A percentile compares a stretch with the other conserved stretches of the same genome.
phyloP scores from a whole-genome alignment of 1,284 basidiomycete genomes.

The Calocybe gambosa region DNA sequence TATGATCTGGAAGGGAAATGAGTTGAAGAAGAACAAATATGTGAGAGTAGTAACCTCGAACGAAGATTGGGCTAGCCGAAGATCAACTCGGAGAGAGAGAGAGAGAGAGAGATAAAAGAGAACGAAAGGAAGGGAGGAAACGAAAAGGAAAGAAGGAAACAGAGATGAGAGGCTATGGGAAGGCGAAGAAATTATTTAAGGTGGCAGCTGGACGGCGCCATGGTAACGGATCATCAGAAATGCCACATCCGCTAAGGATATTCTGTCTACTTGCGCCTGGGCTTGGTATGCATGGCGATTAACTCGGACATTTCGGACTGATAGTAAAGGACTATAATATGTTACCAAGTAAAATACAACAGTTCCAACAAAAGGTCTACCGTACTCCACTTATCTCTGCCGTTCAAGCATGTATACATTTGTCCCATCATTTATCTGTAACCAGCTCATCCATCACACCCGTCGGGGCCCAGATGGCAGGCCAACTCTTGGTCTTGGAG shows the following conservation, averaged over 20 bases:
- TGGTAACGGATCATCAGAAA: slow-evolving; percentile 16
- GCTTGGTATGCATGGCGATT: not conserved
- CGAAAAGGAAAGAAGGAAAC: slow-evolving; percentile 4
- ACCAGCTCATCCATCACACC: slow-evolving; percentile 10
- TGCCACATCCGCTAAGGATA: not conserved
- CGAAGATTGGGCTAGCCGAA: slow-evolving; percentile 50
- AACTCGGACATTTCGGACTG: slow-evolving; percentile 10
- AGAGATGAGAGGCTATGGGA: not conserved
- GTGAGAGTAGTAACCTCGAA: slow-evolving; percentile 37
- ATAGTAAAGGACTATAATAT: not conserved
- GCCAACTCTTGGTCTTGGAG: slow-evolving; percentile 18
- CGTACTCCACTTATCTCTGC: not conserved
- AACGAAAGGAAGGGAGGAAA: slow-evolving; percentile 20
- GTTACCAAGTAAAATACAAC: slow-evolving; percentile 6
- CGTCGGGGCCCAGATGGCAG: slow-evolving; percentile 25
- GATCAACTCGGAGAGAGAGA: slow-evolving; percentile 44
- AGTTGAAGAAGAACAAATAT: slow-evolving; percentile 7
- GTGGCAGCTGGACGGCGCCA: slow-evolving; percentile 6
- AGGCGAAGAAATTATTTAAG: not conserved
- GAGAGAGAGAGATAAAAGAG: slow-evolving; percentile 22
- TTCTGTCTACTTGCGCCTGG: not conserved
- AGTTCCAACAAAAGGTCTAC: not conserved
- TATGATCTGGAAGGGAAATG: slow-evolving; percentile 37
- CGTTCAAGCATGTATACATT: not conserved
- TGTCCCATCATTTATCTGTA: slow-evolving; percentile 14